Base-by-base conservation (phyloP, 2,329 filamentous ascomycete genomes). In the Fusarium haematococcum region DNA sequence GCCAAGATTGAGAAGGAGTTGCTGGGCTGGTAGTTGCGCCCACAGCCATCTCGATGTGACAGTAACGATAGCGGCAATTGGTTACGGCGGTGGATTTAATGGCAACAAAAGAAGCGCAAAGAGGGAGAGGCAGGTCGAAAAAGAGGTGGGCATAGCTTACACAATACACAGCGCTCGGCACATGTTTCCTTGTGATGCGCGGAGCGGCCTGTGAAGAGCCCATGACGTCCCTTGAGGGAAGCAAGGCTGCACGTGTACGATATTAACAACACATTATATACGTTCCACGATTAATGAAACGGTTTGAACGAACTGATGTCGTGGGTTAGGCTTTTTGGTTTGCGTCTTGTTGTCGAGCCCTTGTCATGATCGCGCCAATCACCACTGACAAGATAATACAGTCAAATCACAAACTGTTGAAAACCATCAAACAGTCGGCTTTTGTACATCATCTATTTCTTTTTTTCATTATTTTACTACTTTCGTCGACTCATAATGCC, bases 1-100 rank as follows among this genome's bases (percentile, higher is more conserved):
- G 74, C 76, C 58, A 83, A 82, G 72, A 83, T 88, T 32, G 84
- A 88, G 80, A 85, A 83, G 73, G 85, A 88, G 71, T 76, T 84
- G 13, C 74, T 85, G 48, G 84, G 84, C 9, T 81, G 83, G 77
- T 84, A 81, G 75, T 60, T 67, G 56, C 68, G 68, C 50, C 33
- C 37, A 71, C 39, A n/a, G 32, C 8, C 11, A 37, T 52, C 57
- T 56, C 48, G 58, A 63, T 58, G 32, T 23, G 18, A 66, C 33
- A 64, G 32, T 20, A 62, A 61, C 14, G 33, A 59, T 25, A 41
- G 67, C 52, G 58, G 27, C 16, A 39, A 23, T 57, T 16, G 52
- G 64, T 20, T 50, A 23, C 35, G 63, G 63, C 60, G 63, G 58
- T 67, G 66, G 65, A 59, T 60, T 25, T 72, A 69, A 79, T 75